These are phyloP conservation scores for Rhodamnia argentea DNA, from an alignment of 345 rosid genomes.

Conservation along the genomic window DNA sequence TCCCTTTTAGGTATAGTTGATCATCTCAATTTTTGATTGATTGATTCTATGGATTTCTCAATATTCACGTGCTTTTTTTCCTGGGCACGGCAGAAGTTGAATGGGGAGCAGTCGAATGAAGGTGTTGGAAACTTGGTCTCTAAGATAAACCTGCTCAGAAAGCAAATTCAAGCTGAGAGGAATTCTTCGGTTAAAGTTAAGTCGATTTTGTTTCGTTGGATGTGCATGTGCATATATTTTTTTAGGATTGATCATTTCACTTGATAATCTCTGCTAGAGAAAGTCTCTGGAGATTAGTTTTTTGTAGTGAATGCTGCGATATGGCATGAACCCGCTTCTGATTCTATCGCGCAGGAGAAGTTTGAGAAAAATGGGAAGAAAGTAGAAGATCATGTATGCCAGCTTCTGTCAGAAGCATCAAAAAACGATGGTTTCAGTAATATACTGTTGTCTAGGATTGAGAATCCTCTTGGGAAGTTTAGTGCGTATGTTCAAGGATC, in stretches of 20 bases:
- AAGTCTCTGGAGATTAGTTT: neutral
- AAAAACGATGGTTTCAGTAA: constrained; percentile 23
- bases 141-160: constrained; percentile 61
- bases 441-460: constrained; percentile 33
- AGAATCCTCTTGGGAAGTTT: constrained; percentile 44
- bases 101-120: constrained; percentile 36
- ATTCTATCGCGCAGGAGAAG: constrained; percentile 40
- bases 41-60: neutral
- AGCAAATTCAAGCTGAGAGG: constrained; percentile 75
- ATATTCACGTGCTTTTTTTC: neutral
- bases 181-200: constrained; percentile 49
- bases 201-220: neutral
- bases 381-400: constrained; percentile 33
- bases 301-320: neutral
- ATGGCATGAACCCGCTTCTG: neutral
- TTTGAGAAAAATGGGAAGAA: constrained; percentile 54
- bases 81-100: constrained; percentile 26
- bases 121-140: constrained; percentile 43
- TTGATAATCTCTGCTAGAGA: neutral
- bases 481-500: constrained; percentile 43
- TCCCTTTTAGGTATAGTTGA: neutral
- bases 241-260: neutral
- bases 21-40: neutral
- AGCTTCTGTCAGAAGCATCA: constrained; percentile 33
- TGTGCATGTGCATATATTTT: neutral